Base-by-base conservation (phyloP, 2,329 filamentous ascomycete species). In the Boeremia lycopersici region DNA sequence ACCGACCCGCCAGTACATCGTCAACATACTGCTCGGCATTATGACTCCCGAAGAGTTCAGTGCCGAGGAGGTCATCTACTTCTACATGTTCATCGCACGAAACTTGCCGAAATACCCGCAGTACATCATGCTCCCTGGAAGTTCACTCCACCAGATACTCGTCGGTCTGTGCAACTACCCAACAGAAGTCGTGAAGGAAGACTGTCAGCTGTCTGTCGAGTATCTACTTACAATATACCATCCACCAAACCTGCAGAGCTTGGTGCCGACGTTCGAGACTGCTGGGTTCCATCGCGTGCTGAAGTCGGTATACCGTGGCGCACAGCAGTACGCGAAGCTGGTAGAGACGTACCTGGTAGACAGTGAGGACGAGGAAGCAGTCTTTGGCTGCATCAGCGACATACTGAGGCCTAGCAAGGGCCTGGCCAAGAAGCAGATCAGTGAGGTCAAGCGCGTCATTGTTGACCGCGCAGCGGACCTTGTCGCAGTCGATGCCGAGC, bases 61-160 rank as follows among this genome's bases (percentile, higher is more conserved):
- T 0, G 76, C 87, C 0, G 86, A 89, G 57, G 92, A 98, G 69
- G 93, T 90, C 11, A 90, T 99, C 51, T 99, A 96, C 74, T 84
- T 99, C 39, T 92, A 99, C 75, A 99, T 99, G 92, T 99, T 99
- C 70, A 89, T 99, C 70, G 93, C 95, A 15, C 87, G 95, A 51
- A 99, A 96, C 71, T 78, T 99, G 44, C 91, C 96, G 3, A 99
- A 99, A 73, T 99, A 96, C 69, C 92, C 93, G 1, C 93, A 98
- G 71, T 97, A 97, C 68, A 87, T 99, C 45, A 84, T 98, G 10
- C 85, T 99, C 41, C 90, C 93, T 0, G 95, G 93, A 15, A 92
- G 90, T 2, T 89, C 90, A 1, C 81, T 99, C 0, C 90, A 92
- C 55, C 87, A 87, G 55, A 88, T 97, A 9, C 81, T 99, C 25